These are phyloP conservation scores for Chlorella sp. DNA, from an alignment of 139 green algal species.

Conservation along the genomic window DNA sequence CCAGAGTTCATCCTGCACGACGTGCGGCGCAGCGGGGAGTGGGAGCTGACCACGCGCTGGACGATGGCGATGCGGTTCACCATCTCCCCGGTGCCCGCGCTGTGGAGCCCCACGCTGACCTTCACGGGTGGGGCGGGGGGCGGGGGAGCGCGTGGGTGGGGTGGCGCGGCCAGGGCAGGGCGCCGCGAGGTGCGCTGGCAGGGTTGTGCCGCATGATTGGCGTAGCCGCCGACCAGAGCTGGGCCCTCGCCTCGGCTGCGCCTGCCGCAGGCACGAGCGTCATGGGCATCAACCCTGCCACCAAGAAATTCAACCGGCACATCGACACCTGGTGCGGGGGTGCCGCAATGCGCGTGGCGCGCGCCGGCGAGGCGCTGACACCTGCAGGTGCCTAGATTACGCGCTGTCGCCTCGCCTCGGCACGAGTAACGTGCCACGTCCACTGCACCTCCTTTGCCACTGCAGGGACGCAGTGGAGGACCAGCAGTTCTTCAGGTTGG, in stretches of 20 bases:
- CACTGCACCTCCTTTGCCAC: too few relatives aligned
- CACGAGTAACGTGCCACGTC: too few relatives aligned
- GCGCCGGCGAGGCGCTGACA: too few relatives aligned
- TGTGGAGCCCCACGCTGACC: slow-evolving; percentile 55
- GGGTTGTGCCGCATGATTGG: too few relatives aligned
- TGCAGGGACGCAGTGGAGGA: slow-evolving; percentile 63
- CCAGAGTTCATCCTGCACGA: slow-evolving; percentile 73
- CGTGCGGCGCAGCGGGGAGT: slow-evolving; percentile 55
- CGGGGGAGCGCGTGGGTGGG: too few relatives aligned
- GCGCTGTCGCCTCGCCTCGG: too few relatives aligned
- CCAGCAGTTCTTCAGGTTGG: slow-evolving; percentile 52
- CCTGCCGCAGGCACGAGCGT: slow-evolving; percentile 64
- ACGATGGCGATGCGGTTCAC: slow-evolving; percentile 47
- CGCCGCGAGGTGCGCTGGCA: too few relatives aligned
- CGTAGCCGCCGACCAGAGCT: neutral
- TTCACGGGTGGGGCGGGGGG: too few relatives aligned
- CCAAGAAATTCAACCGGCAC: slow-evolving; percentile 47
- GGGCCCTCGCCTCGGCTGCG: neutral
- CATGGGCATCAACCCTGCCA: slow-evolving; percentile 69
- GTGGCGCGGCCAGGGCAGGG: too few relatives aligned
- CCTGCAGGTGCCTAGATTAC: too few relatives aligned
- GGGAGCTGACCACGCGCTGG: slow-evolving; percentile 70
- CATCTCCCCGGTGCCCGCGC: neutral
- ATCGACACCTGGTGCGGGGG: slow-evolving; percentile 65
- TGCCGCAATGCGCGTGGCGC: too few relatives aligned